Percentiles rank a stretch among this genome's conserved stretches.
phyloP scores from a whole-genome alignment of 768 basidiomycete genomes.

The Lactifluus echinatus region DNA sequence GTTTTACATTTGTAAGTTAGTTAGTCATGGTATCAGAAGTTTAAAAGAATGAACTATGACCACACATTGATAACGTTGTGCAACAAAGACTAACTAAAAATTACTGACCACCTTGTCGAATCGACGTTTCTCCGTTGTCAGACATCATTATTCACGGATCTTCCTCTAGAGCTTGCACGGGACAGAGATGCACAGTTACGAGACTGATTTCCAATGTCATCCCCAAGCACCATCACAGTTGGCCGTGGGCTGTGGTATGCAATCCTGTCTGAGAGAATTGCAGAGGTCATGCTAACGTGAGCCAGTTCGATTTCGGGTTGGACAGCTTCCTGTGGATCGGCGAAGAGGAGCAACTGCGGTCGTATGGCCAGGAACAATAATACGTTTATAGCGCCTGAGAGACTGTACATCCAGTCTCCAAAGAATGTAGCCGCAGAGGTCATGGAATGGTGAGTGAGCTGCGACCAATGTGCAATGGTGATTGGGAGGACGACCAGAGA shows the following conservation, averaged over 20 bases:
- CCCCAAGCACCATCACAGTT: not conserved
- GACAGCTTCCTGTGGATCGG: not conserved
- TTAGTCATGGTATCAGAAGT: too few relatives aligned
- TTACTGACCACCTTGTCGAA: too few relatives aligned
- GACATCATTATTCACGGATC: too few relatives aligned
- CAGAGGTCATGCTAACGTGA: not conserved
- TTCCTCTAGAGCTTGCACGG: too few relatives aligned
- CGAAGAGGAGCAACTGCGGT: constrained; percentile 30
- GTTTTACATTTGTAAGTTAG: too few relatives aligned
- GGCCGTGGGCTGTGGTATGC: not conserved
- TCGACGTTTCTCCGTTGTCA: too few relatives aligned
- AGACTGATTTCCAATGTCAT: too few relatives aligned
- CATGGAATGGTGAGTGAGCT: constrained; percentile 23
- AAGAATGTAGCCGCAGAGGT: constrained; percentile 29
- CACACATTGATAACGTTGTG: too few relatives aligned
- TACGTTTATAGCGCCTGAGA: constrained; percentile 36
- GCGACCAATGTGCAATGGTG: constrained; percentile 35
- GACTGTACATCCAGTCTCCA: constrained; percentile 28
- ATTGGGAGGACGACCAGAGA: constrained; percentile 33
- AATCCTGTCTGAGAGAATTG: not conserved
- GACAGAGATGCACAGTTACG: too few relatives aligned
- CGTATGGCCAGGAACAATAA: constrained; percentile 32
- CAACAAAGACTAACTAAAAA: too few relatives aligned
- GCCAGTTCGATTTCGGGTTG: not conserved
- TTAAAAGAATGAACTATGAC: too few relatives aligned